These are phyloP conservation scores for Backusella mclennaniae DNA, from an alignment of 192 early-diverging fungal species.

Conservation along the genomic window DNA sequence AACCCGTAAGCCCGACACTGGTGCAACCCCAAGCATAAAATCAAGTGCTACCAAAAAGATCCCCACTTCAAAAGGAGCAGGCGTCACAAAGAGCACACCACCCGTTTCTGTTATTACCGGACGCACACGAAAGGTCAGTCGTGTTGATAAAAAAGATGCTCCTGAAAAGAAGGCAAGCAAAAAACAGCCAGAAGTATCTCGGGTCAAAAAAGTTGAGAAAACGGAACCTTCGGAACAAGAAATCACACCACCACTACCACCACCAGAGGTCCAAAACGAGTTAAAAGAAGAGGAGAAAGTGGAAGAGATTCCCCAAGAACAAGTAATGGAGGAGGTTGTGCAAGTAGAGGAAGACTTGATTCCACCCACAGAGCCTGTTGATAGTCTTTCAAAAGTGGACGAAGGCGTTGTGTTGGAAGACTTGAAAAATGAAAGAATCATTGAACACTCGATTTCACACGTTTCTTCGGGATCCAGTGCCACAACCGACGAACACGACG, in stretches of 20 bases:
- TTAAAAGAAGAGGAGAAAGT: background rate
- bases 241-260: background rate
- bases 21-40: background rate
- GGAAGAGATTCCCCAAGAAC: background rate
- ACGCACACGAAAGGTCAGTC: slow-evolving; percentile 14
- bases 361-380: too few relatives aligned
- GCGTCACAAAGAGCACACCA: slow-evolving; percentile 16
- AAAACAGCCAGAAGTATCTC: background rate
- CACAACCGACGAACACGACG: slow-evolving; percentile 17
- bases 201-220: background rate
- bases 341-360: background rate
- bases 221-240: background rate
- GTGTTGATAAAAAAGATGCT: background rate
- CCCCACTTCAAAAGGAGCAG: background rate
- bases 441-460: slow-evolving; percentile 3
- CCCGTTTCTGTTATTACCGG: slow-evolving; percentile 18
- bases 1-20: background rate
- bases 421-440: background rate
- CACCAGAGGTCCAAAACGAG: background rate
- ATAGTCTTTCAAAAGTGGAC: background rate
- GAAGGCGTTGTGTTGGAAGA: background rate
- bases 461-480: slow-evolving; percentile 2
- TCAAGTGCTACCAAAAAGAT: background rate
- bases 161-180: background rate
- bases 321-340: background rate